A percentile compares a stretch with the other conserved stretches of the same genome.
These are phyloP conservation scores for Lactarius sp. DNA, from an alignment of 768 basidiomycete genomes.

Conservation along the genomic window DNA sequence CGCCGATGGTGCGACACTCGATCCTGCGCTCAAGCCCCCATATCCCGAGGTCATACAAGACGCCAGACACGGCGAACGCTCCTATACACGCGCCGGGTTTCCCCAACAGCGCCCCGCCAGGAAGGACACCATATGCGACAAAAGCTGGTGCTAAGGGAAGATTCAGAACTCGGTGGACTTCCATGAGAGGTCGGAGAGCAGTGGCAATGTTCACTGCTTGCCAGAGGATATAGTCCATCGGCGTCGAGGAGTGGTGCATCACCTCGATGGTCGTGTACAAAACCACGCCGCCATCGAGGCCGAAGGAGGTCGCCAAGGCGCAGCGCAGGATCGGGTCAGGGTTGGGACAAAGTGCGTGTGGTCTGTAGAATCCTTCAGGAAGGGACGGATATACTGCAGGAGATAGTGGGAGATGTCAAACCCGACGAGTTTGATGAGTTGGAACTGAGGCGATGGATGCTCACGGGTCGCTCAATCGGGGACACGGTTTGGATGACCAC, in stretches of 20 bases:
- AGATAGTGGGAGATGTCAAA: conserved; percentile 2
- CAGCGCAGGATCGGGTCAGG: neutral
- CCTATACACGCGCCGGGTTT: too few species aligned
- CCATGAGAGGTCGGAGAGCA: conserved; percentile 36
- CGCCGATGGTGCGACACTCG: conserved; percentile 40
- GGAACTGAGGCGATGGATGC: neutral
- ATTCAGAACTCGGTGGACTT: conserved; percentile 36
- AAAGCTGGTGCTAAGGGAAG: conserved; percentile 38
- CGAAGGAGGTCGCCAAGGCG: neutral
- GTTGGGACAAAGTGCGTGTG: conserved; percentile 11
- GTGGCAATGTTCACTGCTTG: conserved; percentile 35
- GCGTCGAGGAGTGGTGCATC: conserved; percentile 26
- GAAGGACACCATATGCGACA: conserved; percentile 32
- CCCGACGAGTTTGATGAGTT: neutral
- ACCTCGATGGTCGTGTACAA: conserved; percentile 20
- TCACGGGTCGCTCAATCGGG: neutral
- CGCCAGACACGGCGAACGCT: conserved; percentile 52
- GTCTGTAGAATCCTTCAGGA: neutral
- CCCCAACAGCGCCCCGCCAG: too few species aligned
- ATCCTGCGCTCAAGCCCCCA: conserved; percentile 56
- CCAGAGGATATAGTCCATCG: too few species aligned
- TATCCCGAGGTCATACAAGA: conserved; percentile 53
- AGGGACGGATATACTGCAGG: conserved; percentile 7
- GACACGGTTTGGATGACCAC: conserved; percentile 14
- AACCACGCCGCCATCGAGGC: conserved; percentile 8